These are phyloP conservation scores for Dactylonectria estremocensis DNA, from an alignment of 2,329 filamentous ascomycete genomes.

Conservation along the genomic window DNA sequence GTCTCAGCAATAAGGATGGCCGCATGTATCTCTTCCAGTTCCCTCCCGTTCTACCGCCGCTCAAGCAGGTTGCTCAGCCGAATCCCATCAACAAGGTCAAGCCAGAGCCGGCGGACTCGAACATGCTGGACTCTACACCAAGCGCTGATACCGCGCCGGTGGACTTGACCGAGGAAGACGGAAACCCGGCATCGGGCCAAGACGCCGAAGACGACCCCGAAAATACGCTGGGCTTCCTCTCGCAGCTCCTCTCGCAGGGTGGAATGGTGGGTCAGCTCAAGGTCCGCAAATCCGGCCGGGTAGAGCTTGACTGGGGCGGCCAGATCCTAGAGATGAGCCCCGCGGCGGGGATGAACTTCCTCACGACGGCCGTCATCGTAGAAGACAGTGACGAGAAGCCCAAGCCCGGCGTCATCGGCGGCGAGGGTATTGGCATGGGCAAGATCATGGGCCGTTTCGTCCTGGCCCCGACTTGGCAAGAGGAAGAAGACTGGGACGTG, in stretches of 20 bases:
- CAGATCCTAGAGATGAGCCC: slow-evolving; percentile 66
- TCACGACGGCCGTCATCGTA: slow-evolving; percentile 72
- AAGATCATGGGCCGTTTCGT: slow-evolving; percentile 75
- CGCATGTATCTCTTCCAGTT: slow-evolving; percentile 77
- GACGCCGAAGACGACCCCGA: slow-evolving; percentile 52
- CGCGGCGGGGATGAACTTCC: slow-evolving; percentile 68
- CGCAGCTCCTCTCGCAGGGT: slow-evolving; percentile 62
- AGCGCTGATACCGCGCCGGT: slow-evolving; percentile 49
- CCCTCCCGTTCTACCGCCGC: slow-evolving; percentile 72
- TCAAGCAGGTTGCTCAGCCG: slow-evolving; percentile 55
- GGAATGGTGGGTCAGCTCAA: slow-evolving; percentile 74
- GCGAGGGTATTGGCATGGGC: slow-evolving; percentile 73
- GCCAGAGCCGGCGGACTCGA: slow-evolving; percentile 57
- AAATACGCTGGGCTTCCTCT: slow-evolving; percentile 53
- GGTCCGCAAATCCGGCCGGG: slow-evolving; percentile 73
- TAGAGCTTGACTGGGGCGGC: slow-evolving; percentile 76
- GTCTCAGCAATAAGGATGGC: slow-evolving; percentile 63
- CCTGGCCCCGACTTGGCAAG: slow-evolving; percentile 70
- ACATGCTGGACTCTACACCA: slow-evolving; percentile 55
- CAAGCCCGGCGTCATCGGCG: slow-evolving; percentile 58
- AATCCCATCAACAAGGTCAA: slow-evolving; percentile 55
- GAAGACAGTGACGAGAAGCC: slow-evolving; percentile 71
- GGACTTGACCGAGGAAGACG: slow-evolving; percentile 60
- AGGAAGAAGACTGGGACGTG: slow-evolving; percentile 70
- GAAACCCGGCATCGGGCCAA: slow-evolving; percentile 34